Evolutionary conservation across 1,284 basidiomycete species (phyloP), one percentile per base, ranked within the genome.

Genomic region (Malassezia sp.): DNA sequence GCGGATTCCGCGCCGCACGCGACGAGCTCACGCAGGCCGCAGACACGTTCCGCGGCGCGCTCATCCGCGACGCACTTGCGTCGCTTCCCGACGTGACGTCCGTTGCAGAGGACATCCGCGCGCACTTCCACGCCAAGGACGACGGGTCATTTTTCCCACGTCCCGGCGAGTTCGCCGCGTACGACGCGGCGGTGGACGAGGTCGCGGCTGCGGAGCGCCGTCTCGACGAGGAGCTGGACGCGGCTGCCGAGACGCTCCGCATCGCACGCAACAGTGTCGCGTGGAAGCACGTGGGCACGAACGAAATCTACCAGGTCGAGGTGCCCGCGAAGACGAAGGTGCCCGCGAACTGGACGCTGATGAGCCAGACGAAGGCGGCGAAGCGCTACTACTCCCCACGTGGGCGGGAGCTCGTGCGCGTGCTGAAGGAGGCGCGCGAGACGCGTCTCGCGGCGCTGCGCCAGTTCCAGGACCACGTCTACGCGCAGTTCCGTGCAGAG

Each of bases 401-500:
- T 34, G 59, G 67, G 24, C 57, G 58, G 17, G 56, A 59, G 9
- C 55, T 70, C 15, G 66, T 70, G 12, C 65, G 67, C 33, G 50
- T 62, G 40, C 60, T 70, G 31, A 70, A 70, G 45, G 65, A 70
- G 46, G 63, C 61, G 15, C 59, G 63, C 26, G 67, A 70, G 53
- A 65, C 59, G 17, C 57, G 63, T 12, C 49, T 70, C 11, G 66
- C 65, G 4, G 61, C 65, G 3, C 47, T 70, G 22, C 65, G 64
- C 49, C 52, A 53, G 23, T 70, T 68, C 53, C 59, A 63, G 47
- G 46, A 43, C 33, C 46, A 42, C 17, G 51, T 68, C 32, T 85
- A 80, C 60, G 77, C 74, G 10, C 85, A 89, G 72, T 96, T 95
- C 66, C 86, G 90, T 65, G 75, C 78, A 6, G 86, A 93, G 85